These are phyloP conservation scores for Mycosarcoma mackinlayi DNA, from an alignment of 1,284 basidiomycete genomes.

Conservation along the genomic window DNA sequence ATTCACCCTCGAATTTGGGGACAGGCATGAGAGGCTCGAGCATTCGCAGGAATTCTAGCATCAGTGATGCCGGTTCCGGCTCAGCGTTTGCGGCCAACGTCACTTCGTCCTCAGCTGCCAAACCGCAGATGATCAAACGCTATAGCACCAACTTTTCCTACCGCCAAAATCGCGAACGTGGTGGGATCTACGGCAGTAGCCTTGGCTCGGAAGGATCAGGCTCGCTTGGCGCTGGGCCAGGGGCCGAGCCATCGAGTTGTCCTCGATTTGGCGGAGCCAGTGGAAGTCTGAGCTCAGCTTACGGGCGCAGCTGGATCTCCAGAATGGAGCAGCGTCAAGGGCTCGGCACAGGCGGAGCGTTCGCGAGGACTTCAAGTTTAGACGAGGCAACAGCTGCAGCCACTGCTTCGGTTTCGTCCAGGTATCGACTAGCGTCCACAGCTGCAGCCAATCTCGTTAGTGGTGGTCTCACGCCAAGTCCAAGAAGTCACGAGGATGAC, in stretches of 20 bases:
- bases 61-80: conserved; percentile 41
- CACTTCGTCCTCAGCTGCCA: conserved; percentile 19
- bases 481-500: conserved; percentile 56
- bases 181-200: conserved; percentile 35
- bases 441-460: conserved; percentile 9
- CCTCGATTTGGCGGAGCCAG: conserved; percentile 33
- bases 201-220: conserved; percentile 33
- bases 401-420: conserved; percentile 22
- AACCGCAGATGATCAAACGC: conserved; percentile 60
- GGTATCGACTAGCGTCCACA: conserved; percentile 20
- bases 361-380: conserved; percentile 34
- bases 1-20: conserved; percentile 38
- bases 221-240: conserved; percentile 25
- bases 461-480: conserved; percentile 28
- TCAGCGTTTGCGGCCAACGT: conserved; percentile 32
- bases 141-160: conserved; percentile 58
- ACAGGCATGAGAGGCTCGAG: conserved; percentile 26
- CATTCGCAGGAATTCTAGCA: conserved; percentile 42
- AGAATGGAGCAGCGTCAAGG: conserved; percentile 58
- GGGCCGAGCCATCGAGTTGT: conserved; percentile 43
- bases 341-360: conserved; percentile 33
- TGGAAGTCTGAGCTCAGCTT: conserved; percentile 36
- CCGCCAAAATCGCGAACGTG: conserved; percentile 38
- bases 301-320: conserved; percentile 53
- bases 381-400: conserved; percentile 41